phyloP scores from a whole-genome alignment of 2,329 filamentous ascomycete species.

The Paecilomyces sp. region DNA sequence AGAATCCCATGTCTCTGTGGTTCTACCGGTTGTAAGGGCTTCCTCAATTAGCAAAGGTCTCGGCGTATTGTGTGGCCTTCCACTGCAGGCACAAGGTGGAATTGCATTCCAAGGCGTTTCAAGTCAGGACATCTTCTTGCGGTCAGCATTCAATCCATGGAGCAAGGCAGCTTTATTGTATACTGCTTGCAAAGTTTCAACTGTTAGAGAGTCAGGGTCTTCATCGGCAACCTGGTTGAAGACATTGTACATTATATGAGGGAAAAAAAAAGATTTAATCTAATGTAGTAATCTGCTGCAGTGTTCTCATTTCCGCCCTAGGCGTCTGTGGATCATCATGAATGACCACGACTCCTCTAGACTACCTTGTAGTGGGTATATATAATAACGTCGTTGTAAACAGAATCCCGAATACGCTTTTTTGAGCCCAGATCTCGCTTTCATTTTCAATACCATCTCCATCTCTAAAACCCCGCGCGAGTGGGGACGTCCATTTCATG shows the following conservation, averaged over 20 bases:
- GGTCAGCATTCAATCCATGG: not conserved
- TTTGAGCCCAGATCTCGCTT: not conserved
- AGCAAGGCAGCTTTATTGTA: not conserved
- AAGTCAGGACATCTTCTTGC: not conserved
- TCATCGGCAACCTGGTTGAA: not conserved
- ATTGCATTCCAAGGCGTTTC: conserved; percentile 1
- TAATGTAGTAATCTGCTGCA: not conserved
- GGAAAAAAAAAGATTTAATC: not conserved
- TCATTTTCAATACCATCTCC: not conserved
- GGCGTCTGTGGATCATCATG: not conserved
- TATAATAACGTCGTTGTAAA: not conserved
- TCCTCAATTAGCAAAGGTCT: conserved; percentile 68
- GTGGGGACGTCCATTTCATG: not conserved
- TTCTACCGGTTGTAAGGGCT: conserved; percentile 93
- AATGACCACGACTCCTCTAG: not conserved
- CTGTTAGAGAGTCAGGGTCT: not conserved
- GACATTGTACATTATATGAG: not conserved
- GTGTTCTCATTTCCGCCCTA: not conserved
- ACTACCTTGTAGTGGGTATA: not conserved
- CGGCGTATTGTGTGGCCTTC: not conserved
- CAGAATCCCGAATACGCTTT: not conserved
- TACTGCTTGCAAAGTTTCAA: not conserved
- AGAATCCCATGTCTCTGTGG: conserved; percentile 96
- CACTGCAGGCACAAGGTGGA: not conserved
- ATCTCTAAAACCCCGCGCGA: not conserved